These are phyloP conservation scores for Chamaecrista fasciculata DNA, from an alignment of 306 rosid species.

Conservation along the genomic window DNA sequence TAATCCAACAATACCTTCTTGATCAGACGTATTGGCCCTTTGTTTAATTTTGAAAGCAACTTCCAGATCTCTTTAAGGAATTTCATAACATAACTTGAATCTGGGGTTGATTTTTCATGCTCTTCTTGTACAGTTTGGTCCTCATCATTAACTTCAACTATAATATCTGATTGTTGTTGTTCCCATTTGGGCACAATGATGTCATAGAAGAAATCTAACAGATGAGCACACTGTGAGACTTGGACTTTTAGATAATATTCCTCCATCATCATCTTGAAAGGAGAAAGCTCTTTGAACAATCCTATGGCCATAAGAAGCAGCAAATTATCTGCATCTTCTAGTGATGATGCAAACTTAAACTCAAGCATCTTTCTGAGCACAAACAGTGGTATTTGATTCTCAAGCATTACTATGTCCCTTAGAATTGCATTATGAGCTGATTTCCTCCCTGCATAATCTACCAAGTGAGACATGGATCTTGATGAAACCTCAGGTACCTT, in stretches of 20 bases:
- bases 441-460: constrained; percentile 56
- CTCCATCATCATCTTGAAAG: constrained; percentile 52
- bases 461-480: constrained; percentile 56
- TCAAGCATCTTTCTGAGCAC: constrained; percentile 57
- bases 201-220: constrained; percentile 61
- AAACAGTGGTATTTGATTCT: constrained; percentile 78
- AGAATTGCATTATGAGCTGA: constrained; percentile 62
- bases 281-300: constrained; percentile 57
- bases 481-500: constrained; percentile 40
- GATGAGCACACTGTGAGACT: constrained; percentile 50
- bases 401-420: constrained; percentile 75
- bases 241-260: constrained; percentile 34
- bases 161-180: too few species aligned
- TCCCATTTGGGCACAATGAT: constrained; percentile 50
- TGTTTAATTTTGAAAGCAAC: constrained; percentile 49
- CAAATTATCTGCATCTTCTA: constrained; percentile 46
- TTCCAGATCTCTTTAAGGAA: constrained; percentile 41
- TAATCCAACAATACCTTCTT: constrained; percentile 40
- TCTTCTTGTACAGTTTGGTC: constrained; percentile 23
- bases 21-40: constrained; percentile 43
- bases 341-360: constrained; percentile 40
- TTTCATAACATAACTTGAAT: constrained; percentile 30
- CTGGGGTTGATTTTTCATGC: constrained; percentile 18
- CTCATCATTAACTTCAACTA: constrained; percentile 29
- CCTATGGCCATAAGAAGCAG: constrained; percentile 55